These are phyloP conservation scores for Colletotrichum sp. DNA, from an alignment of 2,329 filamentous ascomycete species.

Conservation along the genomic window DNA sequence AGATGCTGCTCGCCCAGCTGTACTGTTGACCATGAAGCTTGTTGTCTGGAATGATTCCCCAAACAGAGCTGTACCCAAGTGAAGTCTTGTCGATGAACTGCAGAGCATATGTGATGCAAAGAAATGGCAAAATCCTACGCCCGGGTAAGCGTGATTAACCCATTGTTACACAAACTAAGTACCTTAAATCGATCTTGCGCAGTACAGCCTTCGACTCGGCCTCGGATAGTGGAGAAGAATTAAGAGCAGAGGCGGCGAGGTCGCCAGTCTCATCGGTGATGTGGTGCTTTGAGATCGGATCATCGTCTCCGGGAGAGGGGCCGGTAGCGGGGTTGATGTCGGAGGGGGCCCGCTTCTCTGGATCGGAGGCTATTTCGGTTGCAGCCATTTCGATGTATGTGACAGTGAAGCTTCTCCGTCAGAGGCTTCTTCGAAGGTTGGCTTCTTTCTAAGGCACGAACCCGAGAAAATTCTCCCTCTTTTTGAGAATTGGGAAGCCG, in stretches of 20 bases:
- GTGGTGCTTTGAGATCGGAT: slow-evolving; percentile 6
- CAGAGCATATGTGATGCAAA: slow-evolving; percentile 34
- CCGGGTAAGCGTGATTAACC: background rate
- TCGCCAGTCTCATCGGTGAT: slow-evolving; percentile 12
- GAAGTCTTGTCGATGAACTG: slow-evolving; percentile 33
- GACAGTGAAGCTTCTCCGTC: background rate
- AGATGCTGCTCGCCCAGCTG: slow-evolving; percentile 35
- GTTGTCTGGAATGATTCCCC: slow-evolving; percentile 32
- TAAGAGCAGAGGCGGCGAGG: slow-evolving; percentile 11
- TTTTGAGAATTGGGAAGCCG: background rate
- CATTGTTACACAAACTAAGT: background rate
- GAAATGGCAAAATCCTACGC: slow-evolving; percentile 6
- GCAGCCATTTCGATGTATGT: background rate
- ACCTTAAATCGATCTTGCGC: background rate
- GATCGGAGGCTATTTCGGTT: background rate
- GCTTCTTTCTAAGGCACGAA: background rate
- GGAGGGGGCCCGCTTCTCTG: slow-evolving; percentile 13
- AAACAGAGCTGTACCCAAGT: slow-evolving; percentile 32
- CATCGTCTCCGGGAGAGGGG: background rate
- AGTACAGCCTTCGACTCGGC: slow-evolving; percentile 1
- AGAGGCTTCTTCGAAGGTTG: background rate
- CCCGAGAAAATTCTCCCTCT: background rate
- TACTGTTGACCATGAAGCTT: slow-evolving; percentile 31
- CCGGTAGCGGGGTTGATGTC: background rate
- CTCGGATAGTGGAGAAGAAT: background rate